A percentile compares a stretch with the other conserved stretches of the same genome.
These are phyloP conservation scores for Hortiboletus campestris DNA, from an alignment of 768 basidiomycete species.

Conservation along the genomic window DNA sequence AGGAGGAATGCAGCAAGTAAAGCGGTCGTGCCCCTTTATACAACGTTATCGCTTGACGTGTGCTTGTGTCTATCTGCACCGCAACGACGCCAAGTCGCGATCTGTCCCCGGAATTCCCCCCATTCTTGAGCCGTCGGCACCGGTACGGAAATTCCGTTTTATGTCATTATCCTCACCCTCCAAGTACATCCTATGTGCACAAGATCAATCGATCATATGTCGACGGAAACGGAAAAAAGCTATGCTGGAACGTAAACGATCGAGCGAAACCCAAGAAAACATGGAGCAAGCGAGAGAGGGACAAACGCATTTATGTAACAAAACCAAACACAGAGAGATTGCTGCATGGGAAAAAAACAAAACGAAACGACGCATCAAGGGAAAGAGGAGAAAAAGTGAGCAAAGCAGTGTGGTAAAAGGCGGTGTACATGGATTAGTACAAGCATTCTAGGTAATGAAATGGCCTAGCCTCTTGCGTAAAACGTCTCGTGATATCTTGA, in stretches of 20 bases:
- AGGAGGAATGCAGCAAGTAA: no score
- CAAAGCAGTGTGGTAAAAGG: background rate
- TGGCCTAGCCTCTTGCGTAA: constrained; percentile 4
- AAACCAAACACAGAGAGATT: background rate
- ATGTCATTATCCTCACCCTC: background rate
- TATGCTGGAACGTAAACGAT: background rate
- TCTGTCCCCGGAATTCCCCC: background rate
- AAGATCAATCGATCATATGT: background rate
- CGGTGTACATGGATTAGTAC: constrained; percentile 13
- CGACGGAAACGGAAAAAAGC: background rate
- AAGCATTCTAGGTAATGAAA: background rate
- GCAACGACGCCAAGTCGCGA: background rate
- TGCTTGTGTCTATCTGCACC: no score
- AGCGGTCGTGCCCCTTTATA: no score
- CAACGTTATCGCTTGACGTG: no score
- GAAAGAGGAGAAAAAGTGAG: background rate
- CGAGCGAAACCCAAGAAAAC: constrained; percentile 2
- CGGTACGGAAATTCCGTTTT: background rate
- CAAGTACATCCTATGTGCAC: background rate
- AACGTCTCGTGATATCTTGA: constrained; percentile 3
- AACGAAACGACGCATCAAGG: background rate
- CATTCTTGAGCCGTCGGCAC: no score
- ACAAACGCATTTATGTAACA: no score
- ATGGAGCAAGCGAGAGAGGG: background rate
- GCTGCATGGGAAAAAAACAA: background rate